Evolutionary conservation across 2,329 filamentous ascomycete genomes (phyloP).

Genomic region (Aspergillus niger): DNA sequence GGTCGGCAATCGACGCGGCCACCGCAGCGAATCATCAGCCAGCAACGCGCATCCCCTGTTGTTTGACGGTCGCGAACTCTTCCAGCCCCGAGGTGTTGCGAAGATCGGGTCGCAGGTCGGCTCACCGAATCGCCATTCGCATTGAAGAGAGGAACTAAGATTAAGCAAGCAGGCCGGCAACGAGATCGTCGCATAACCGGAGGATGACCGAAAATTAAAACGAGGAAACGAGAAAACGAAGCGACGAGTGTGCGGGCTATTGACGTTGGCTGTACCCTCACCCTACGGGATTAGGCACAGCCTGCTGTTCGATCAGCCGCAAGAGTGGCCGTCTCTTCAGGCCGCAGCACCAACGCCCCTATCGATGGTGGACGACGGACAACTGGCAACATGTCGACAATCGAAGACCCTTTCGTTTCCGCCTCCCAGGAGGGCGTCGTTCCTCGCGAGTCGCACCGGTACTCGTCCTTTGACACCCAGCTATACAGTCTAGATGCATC

Average conservation of each 20-base stretch:
- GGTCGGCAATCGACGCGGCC: constrained; percentile 12
- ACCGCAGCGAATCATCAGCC: constrained; percentile 8
- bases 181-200: constrained; percentile 21
- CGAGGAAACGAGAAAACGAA: constrained; percentile 24
- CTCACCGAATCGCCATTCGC: constrained; percentile 19
- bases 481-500: constrained; percentile 77
- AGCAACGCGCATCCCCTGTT: constrained; percentile 9
- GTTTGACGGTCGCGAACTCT: constrained; percentile 7
- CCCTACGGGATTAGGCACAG: constrained; percentile 13
- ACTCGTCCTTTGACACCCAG: constrained; percentile 79
- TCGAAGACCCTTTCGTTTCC: constrained; percentile 62
- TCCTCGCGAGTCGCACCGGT: constrained; percentile 62
- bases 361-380: constrained; percentile 17
- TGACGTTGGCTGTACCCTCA: constrained; percentile 28
- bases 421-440: constrained; percentile 46
- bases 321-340: constrained; percentile 11
- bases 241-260: constrained; percentile 26
- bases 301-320: constrained; percentile 7
- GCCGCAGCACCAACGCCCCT: constrained; percentile 13
- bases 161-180: background rate
- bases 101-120: constrained; percentile 36
- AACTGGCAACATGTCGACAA: constrained; percentile 27
- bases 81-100: constrained; percentile 3
- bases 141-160: constrained; percentile 9
- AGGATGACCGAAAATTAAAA: constrained; percentile 34